Base-by-base conservation (phyloP, 768 basidiomycete genomes). In the Coprinellus micaceus region DNA sequence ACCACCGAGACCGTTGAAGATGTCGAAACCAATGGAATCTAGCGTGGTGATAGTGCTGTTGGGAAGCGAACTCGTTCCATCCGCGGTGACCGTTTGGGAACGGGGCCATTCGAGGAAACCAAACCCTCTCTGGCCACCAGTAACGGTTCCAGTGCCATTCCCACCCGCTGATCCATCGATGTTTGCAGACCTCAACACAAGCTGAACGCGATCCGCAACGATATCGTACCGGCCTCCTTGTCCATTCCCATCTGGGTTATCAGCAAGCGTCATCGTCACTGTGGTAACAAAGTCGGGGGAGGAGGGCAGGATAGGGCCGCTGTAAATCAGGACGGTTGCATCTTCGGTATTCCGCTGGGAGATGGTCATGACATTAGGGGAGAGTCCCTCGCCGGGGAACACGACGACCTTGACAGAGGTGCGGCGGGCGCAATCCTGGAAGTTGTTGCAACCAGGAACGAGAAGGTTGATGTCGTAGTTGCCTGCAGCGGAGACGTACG, bases 91-190 rank as follows among this genome's bases (percentile, higher is more conserved):
- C 21, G 57, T 53, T 10, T 72, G 67, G 52, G 71, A 71, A 29
- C 88, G 71, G 22, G 88, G 84, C 90, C 90, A 98, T 69, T 98
- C 96, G 60, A 91, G 86, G 62, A 97, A 86, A 12, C 96, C 96
- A 65, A 91, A 94, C 2, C 85, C 84, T 21, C 67, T 74, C 36
- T 75, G 74, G 12, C 71, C 67, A 39, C 68, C 71, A 58, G 60
- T 56, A 13, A 61, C 61, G 26, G 64, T 69, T 63, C 24, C 73
- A 2, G 71, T 67, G 41, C 71, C 64, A 29, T 66, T 71, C 4
- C 70, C 66, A 12, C 67, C 54, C 19, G 65, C 25, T 69, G 69
- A 53, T 67, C 67, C 39, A 66, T 64, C 2, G 72, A 67, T 57
- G 66, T 79, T 82, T 13, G 82, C 80, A 19, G 85, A 88, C 19